Evolutionary conservation across 768 basidiomycete species (phyloP).

Genomic region (Russula foetens): DNA sequence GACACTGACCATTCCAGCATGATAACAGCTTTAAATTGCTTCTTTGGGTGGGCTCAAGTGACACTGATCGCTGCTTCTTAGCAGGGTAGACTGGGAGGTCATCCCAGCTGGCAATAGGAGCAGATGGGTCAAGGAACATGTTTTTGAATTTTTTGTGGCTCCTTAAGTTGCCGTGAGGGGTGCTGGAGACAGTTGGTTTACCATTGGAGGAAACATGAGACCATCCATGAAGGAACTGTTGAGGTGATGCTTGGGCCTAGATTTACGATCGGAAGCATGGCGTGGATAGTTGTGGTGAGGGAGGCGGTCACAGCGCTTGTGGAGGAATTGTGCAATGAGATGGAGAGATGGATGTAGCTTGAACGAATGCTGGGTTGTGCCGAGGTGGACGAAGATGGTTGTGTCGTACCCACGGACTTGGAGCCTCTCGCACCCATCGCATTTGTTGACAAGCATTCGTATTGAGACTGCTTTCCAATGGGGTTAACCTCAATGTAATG

Average conservation of each 20-base stretch:
- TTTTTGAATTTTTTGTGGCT: conserved; percentile 37
- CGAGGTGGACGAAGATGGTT: too few species aligned
- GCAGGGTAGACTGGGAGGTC: conserved; percentile 30
- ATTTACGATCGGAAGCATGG: too few species aligned
- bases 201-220: conserved; percentile 24
- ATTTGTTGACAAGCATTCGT: conserved; percentile 37
- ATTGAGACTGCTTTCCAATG: conserved; percentile 27
- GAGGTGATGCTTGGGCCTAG: too few species aligned
- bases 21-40: conserved; percentile 12
- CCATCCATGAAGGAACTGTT: conserved; percentile 38
- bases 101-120: conserved; percentile 29
- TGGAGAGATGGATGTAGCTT: too few species aligned
- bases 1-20: conserved; percentile 15
- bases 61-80: conserved; percentile 29
- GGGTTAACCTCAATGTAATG: conserved; percentile 16
- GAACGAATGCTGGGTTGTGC: too few species aligned
- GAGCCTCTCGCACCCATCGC: conserved; percentile 86
- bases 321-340: too few species aligned
- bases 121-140: conserved; percentile 52
- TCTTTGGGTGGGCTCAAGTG: conserved; percentile 21
- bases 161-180: conserved; percentile 24
- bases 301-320: too few species aligned
- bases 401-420: too few species aligned
- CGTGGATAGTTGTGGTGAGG: too few species aligned
- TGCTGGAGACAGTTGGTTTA: conserved; percentile 17